phyloP scores from a whole-genome alignment of 164 flowering plant species.

The Tinospora cordifolia region DNA sequence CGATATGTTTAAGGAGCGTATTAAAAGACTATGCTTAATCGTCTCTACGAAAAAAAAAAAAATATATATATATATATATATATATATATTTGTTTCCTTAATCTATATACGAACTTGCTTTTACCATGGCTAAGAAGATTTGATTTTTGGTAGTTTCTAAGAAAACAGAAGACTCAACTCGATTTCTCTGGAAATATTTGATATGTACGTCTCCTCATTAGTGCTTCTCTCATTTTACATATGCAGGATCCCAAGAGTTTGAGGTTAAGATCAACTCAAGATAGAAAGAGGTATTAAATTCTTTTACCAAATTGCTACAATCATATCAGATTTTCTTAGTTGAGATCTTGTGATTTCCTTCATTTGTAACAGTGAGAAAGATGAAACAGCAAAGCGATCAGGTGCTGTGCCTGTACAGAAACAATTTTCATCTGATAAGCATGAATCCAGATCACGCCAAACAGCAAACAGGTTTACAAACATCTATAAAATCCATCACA shows the following conservation, averaged over 20 bases:
- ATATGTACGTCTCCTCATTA: not conserved
- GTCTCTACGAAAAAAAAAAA: too few species aligned
- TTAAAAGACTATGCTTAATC: too few species aligned
- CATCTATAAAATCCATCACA: not conserved
- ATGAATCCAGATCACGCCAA: constrained; percentile 22
- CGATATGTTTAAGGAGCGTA: too few species aligned
- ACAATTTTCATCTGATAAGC: constrained; percentile 22
- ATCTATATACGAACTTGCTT: not conserved
- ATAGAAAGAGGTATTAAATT: constrained; percentile 35
- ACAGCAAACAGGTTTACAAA: constrained; percentile 36
- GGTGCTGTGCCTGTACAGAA: constrained; percentile 19
- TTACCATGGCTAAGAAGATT: not conserved
- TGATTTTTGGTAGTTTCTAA: not conserved
- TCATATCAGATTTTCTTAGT: not conserved
- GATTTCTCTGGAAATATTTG: not conserved
- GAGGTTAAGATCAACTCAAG: constrained; percentile 26
- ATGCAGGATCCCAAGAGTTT: constrained; percentile 31
- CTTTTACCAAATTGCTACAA: not conserved
- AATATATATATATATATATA: too few species aligned
- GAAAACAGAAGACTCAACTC: not conserved
- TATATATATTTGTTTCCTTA: not conserved
- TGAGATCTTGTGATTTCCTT: not conserved
- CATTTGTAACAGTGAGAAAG: constrained; percentile 27
- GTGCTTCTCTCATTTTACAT: not conserved
- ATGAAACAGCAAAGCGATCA: constrained; percentile 27